phyloP scores from a whole-genome alignment of 306 rosid genomes.

The Fragaria iinumae region DNA sequence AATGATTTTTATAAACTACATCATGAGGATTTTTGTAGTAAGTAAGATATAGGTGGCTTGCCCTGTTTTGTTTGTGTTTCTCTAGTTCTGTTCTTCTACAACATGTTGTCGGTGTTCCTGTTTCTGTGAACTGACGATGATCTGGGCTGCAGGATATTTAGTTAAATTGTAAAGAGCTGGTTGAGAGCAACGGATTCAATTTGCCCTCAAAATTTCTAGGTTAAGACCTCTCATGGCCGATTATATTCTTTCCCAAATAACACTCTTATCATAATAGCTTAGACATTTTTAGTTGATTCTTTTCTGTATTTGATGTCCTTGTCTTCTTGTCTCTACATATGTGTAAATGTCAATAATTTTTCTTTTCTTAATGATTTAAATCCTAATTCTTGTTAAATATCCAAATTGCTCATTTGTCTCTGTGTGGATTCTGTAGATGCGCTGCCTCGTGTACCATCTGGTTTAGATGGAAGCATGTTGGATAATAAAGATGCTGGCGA shows the following conservation, averaged over 20 bases:
- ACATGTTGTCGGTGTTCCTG: conserved; percentile 32
- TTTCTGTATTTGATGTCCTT: neutral
- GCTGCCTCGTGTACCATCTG: conserved; percentile 9
- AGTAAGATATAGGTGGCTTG: neutral
- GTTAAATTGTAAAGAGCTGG: conserved; percentile 47
- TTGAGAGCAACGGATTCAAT: conserved; percentile 47
- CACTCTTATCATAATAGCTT: neutral
- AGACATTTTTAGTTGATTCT: neutral
- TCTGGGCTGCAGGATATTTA: conserved; percentile 56
- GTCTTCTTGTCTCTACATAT: neutral
- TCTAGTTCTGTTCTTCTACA: conserved; percentile 17
- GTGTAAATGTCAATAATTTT: neutral
- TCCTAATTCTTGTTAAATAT: neutral
- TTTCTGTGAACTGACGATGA: conserved; percentile 39
- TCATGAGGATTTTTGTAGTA: neutral
- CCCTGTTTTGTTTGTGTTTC: neutral
- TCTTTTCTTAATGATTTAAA: neutral
- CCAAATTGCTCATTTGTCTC: neutral
- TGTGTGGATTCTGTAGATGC: conserved; percentile 36
- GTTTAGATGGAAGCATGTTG: conserved; percentile 18
- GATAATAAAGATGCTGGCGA: conserved; percentile 32
- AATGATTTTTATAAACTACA: neutral
- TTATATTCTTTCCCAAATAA: conserved; percentile 18
- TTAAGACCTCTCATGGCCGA: conserved; percentile 43
- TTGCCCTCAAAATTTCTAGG: conserved; percentile 46